These are phyloP conservation scores for Fusarium sp. DNA, from an alignment of 2,329 filamentous ascomycete genomes.

Conservation along the genomic window DNA sequence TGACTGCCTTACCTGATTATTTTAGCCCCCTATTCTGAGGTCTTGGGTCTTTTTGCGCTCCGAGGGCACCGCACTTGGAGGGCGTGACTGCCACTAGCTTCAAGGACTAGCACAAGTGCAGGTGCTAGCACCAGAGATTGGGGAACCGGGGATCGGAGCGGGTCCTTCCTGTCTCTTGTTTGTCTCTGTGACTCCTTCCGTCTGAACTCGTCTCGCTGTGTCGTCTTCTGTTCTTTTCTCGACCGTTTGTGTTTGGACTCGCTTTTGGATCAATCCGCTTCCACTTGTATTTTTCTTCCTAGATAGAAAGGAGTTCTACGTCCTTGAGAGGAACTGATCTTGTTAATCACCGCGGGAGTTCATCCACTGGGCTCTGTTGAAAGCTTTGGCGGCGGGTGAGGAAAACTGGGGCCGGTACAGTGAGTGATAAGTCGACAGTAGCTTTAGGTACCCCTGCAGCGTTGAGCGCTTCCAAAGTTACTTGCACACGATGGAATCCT, in stretches of 20 bases:
- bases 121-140: slow-evolving; percentile 17
- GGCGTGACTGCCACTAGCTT: slow-evolving; percentile 31
- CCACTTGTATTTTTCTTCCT: not conserved
- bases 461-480: slow-evolving; percentile 11
- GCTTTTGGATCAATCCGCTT: not conserved
- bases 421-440: slow-evolving; percentile 22
- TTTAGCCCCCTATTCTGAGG: not conserved
- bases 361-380: slow-evolving; percentile 7
- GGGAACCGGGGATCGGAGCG: slow-evolving; percentile 28
- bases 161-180: slow-evolving; percentile 15
- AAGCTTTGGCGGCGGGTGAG: slow-evolving; percentile 13
- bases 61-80: not conserved
- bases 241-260: not conserved
- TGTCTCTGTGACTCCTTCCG: slow-evolving; percentile 27
- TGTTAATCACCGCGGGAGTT: not conserved
- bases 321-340: slow-evolving; percentile 6
- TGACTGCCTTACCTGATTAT: not conserved
- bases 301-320: not conserved
- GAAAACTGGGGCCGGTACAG: slow-evolving; percentile 21
- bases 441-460: slow-evolving; percentile 28
- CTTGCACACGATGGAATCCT: not conserved
- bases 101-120: not conserved
- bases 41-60: not conserved
- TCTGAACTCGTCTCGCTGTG: slow-evolving; percentile 17
- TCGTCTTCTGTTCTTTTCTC: not conserved